Conservation (phyloP, 2,329 filamentous ascomycete genomes). For the Chaetomium sp. region DNA sequence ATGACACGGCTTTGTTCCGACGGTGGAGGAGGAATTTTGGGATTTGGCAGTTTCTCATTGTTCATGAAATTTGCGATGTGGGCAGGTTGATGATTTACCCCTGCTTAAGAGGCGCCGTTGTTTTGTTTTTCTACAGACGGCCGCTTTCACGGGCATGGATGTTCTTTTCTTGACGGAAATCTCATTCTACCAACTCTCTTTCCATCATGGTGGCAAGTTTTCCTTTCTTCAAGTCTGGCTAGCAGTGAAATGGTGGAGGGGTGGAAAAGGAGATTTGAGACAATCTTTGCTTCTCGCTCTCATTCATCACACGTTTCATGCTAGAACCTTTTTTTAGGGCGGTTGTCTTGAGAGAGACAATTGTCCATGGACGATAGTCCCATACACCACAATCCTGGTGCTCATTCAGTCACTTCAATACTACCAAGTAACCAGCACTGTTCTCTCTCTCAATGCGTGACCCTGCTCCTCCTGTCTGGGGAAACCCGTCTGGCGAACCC, state of each 20-base stretch:
- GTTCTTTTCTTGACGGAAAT: slow-evolving; percentile 5
- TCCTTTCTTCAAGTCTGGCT: background rate
- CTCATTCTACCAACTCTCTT: slow-evolving; percentile 2
- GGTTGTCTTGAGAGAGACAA: background rate
- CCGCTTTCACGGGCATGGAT: slow-evolving; percentile 1
- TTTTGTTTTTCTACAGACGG: background rate
- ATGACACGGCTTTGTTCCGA: slow-evolving; percentile 9
- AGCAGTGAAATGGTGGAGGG: background rate
- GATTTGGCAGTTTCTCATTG: slow-evolving; percentile 6
- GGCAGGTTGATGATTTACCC: slow-evolving; percentile 3
- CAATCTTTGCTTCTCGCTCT: slow-evolving; percentile 15
- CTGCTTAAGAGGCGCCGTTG: slow-evolving; percentile 4
- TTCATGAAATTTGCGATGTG: slow-evolving; percentile 5
- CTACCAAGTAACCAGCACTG: slow-evolving; percentile 10
- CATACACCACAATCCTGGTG: slow-evolving; percentile 8
- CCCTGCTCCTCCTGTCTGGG: too few species aligned
- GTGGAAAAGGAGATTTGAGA: slow-evolving; percentile 4
- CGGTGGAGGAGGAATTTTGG: slow-evolving; percentile 6
- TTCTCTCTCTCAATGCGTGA: background rate
- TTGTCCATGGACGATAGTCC: slow-evolving; percentile 1
- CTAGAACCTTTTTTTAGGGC: slow-evolving; percentile 1
- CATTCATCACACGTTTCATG: slow-evolving; percentile 10
- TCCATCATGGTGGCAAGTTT: background rate
- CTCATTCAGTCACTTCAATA: slow-evolving; percentile 14
- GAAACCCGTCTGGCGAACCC: background rate